phyloP scores from a whole-genome alignment of 768 basidiomycete species.

The Boletus reticulatus region DNA sequence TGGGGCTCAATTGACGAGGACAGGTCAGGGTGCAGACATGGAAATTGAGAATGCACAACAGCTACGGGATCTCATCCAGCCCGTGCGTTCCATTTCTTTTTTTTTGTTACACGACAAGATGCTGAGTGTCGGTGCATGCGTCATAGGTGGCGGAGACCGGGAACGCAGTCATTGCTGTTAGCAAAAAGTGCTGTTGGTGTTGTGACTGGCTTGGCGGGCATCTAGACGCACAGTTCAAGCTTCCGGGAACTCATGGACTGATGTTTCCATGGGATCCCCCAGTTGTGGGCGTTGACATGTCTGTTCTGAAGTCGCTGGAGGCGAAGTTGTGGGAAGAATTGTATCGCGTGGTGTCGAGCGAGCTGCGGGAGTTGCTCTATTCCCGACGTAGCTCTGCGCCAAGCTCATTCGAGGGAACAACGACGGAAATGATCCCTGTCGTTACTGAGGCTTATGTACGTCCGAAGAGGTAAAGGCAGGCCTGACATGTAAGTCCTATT shows the following conservation, averaged over 20 bases:
- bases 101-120: not conserved
- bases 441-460: too few species aligned
- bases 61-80: not conserved
- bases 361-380: not conserved
- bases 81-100: not conserved
- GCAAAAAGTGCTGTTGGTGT: constrained; percentile 1
- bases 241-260: not conserved
- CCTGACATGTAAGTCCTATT: too few species aligned
- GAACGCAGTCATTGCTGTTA: not conserved
- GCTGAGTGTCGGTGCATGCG: too few species aligned
- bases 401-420: not conserved
- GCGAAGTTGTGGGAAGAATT: not conserved
- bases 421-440: too few species aligned
- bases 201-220: not conserved
- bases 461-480: too few species aligned
- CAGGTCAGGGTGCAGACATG: too few species aligned
- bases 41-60: not conserved
- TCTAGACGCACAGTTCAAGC: not conserved
- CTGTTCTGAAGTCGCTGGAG: not conserved
- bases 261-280: not conserved
- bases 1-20: not conserved
- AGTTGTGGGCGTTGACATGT: not conserved
- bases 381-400: not conserved
- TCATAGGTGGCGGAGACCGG: not conserved
- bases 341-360: not conserved